Evolutionary conservation across 2,329 filamentous ascomycete species (phyloP).

Genomic region (Macrophomina pseudophaseolina): DNA sequence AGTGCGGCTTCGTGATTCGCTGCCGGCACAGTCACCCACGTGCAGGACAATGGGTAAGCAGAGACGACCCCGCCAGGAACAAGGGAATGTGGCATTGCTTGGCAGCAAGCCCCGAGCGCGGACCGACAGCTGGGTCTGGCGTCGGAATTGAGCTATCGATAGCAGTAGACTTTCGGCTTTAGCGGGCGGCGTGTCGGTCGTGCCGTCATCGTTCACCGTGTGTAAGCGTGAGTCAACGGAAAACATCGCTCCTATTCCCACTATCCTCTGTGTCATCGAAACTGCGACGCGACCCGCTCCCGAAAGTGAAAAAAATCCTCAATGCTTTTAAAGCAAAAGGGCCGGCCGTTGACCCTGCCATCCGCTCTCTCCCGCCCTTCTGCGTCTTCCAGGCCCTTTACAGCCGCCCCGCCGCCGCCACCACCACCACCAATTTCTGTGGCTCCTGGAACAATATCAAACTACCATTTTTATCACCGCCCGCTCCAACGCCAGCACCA

Average conservation of each 20-base stretch:
- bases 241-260: conserved; percentile 9
- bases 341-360: background rate
- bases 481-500: background rate
- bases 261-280: conserved; percentile 12
- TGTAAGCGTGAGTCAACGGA: conserved; percentile 15
- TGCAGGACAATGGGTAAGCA: too few relatives aligned
- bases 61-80: background rate
- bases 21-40: too few relatives aligned
- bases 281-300: background rate
- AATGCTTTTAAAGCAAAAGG: background rate
- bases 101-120: background rate
- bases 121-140: background rate
- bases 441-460: background rate
- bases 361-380: background rate
- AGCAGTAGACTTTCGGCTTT: background rate
- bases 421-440: background rate
- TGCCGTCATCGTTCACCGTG: conserved; percentile 1
- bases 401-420: background rate
- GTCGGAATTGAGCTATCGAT: conserved; percentile 1
- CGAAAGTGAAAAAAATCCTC: background rate
- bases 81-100: conserved; percentile 10
- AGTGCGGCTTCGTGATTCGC: too few relatives aligned
- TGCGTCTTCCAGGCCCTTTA: background rate
- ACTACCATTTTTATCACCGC: background rate
- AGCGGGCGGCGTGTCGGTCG: background rate